Evolutionary conservation across 2,329 filamentous ascomycete genomes (phyloP).

Genomic region (Alternaria novae-zelandiae): DNA sequence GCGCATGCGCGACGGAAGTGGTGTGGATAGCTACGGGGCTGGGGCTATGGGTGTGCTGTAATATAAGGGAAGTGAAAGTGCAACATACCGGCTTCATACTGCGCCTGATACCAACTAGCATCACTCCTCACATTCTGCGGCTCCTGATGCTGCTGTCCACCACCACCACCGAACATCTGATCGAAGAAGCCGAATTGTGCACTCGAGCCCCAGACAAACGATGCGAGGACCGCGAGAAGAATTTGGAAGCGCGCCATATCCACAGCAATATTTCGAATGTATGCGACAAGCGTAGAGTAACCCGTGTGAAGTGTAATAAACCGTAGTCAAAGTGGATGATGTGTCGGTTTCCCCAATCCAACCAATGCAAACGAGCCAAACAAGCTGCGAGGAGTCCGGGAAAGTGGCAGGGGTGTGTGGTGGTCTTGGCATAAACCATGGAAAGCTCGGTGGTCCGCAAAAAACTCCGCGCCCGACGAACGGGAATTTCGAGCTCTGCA

Average conservation of each 20-base stretch:
- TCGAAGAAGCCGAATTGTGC: constrained; percentile 98
- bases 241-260: constrained; percentile 39
- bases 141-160: constrained; percentile 62
- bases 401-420: background rate
- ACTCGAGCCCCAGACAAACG: constrained; percentile 65
- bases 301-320: background rate
- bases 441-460: constrained; percentile 30
- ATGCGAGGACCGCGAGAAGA: constrained; percentile 51
- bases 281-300: background rate
- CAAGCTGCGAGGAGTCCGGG: background rate
- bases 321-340: constrained; percentile 22
- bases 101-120: constrained; percentile 76
- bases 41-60: background rate
- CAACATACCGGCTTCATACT: constrained; percentile 69
- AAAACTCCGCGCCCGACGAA: constrained; percentile 22
- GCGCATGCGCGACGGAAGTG: background rate
- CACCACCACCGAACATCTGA: constrained; percentile 85
- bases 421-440: constrained; percentile 8
- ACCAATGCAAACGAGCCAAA: constrained; percentile 14
- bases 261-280: background rate
- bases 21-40: background rate
- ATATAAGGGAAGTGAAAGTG: background rate
- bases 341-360: constrained; percentile 6
- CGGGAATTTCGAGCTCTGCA: constrained; percentile 7
- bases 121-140: constrained; percentile 86